Base-by-base conservation (phyloP, 495 filamentous ascomycete genomes). In the Staphylotrichum longicolle region DNA sequence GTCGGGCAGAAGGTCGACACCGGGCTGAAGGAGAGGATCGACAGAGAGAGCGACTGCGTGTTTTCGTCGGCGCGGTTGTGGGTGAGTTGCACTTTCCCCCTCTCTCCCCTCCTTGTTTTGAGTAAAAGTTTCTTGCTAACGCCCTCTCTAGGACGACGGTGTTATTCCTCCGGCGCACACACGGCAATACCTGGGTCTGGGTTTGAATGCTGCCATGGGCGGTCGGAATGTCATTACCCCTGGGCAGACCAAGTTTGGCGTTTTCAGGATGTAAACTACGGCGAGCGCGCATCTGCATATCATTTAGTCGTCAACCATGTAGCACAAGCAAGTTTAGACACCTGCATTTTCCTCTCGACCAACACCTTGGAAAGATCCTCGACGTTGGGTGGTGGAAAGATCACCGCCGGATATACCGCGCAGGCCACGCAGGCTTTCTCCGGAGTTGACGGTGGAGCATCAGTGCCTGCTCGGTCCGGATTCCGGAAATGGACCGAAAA, bases 151-250 rank as follows among this genome's bases (percentile, higher is more conserved):
- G 80, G 82, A 98, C 71, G 94, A 98, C 70, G 94, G 94, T 3
- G 84, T 98, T 4, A 96, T 98, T 60, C 90, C 89, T 0, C 94
- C 94, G 0, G 84, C 86, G 54, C 91, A 98, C 69, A 98, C 94
- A 46, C 80, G 94, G 72, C 77, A 80, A 42, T 89, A 96, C 60
- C 75, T 98, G 12, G 94, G 92, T 0, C 70, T 98, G 63, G 90
- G 91, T 3, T 75, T 98, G 74, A 81, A 82, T 65, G 90, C 90
- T 67, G 91, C 92, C 20, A 70, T 91, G 67, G 84, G 87, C 20
- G 89, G 90, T 11, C 79, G 80, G 67, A 84, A 83, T 64, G 78
- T 80, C 47, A 77, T 85, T 60, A 66, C 77, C 51, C 82, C 83
- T 37, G 78, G 80, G 62, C 80, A 84, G 68, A 96, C 90, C 20